A percentile compares a stretch with the other conserved stretches of the same genome.
These are phyloP conservation scores for Leptographium galeiforme DNA, from an alignment of 2,329 filamentous ascomycete species.

Conservation along the genomic window DNA sequence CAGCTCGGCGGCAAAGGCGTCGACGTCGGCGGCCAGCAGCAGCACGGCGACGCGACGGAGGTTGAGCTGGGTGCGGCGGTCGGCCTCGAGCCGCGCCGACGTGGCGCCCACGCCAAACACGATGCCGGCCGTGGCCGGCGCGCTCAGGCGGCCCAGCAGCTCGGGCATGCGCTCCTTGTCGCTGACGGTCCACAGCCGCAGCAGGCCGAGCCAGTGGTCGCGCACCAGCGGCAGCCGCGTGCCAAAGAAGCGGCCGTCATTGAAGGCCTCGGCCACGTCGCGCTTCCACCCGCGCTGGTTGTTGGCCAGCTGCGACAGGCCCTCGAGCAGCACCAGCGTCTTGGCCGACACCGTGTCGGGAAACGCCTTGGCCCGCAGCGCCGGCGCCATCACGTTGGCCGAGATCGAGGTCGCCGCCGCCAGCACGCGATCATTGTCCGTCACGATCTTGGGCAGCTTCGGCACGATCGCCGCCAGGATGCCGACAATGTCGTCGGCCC, in stretches of 20 bases:
- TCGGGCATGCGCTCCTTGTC: conserved; percentile 87
- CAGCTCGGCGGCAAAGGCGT: conserved; percentile 70
- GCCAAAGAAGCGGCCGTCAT: conserved; percentile 76
- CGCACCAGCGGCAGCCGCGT: conserved; percentile 51
- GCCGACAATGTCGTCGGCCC: conserved; percentile 62
- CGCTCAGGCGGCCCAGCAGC: conserved; percentile 60
- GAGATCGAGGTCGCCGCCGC: conserved; percentile 71
- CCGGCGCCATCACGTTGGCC: conserved; percentile 66
- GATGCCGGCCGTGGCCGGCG: conserved; percentile 85
- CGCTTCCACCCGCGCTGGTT: conserved; percentile 87
- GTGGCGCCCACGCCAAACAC: conserved; percentile 97
- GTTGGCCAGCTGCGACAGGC: conserved; percentile 63
- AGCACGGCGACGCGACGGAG: conserved; percentile 71
- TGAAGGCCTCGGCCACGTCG: conserved; percentile 83
- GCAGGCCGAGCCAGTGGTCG: conserved; percentile 65
- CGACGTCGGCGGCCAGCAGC: conserved; percentile 60
- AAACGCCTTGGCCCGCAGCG: conserved; percentile 72
- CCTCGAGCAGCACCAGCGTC: conserved; percentile 59
- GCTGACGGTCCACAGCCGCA: conserved; percentile 70
- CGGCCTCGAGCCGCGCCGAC: conserved; percentile 85
- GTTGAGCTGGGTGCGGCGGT: conserved; percentile 83
- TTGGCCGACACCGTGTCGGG: conserved; percentile 68
- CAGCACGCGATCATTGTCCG: conserved; percentile 73
- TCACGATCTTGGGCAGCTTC: conserved; percentile 66
- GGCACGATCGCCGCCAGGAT: conserved; percentile 71